Conservation (phyloP, 2,329 filamentous ascomycete genomes). For the Ceratocystis cacaofunesta region DNA sequence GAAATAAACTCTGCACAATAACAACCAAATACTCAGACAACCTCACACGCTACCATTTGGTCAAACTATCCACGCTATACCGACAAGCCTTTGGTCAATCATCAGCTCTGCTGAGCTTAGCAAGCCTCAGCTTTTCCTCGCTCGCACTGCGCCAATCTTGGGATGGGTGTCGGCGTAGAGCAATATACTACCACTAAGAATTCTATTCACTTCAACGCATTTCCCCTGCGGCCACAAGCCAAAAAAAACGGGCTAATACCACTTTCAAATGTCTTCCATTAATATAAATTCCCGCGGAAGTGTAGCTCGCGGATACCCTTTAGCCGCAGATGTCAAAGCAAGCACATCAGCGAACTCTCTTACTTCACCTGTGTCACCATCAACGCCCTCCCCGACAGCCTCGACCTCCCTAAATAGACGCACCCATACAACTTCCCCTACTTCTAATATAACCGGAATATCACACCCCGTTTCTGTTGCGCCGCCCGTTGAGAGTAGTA, state of each 20-base stretch:
- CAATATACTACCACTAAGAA: too few relatives aligned
- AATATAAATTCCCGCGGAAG: not conserved
- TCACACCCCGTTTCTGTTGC: not conserved
- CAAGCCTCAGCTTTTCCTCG: too few relatives aligned
- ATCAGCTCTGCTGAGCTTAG: too few relatives aligned
- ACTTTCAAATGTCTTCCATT: not conserved
- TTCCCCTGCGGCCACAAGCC: too few relatives aligned
- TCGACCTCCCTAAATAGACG: not conserved
- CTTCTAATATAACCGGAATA: not conserved
- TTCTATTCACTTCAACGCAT: not conserved
- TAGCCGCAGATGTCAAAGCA: not conserved
- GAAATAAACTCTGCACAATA: not conserved
- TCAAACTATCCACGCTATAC: not conserved
- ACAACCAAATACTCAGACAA: not conserved
- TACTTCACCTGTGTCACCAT: constrained; percentile 2
- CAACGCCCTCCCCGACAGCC: not conserved
- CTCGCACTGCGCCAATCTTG: too few relatives aligned
- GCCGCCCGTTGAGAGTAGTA: not conserved
- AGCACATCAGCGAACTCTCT: not conserved
- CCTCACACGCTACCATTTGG: too few relatives aligned
- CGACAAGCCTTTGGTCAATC: too few relatives aligned
- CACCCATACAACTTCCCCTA: not conserved
- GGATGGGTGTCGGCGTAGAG: too few relatives aligned
- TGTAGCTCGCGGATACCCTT: not conserved
- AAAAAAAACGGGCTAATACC: not conserved